Percentiles rank a stretch among this genome's conserved stretches.
These are phyloP conservation scores for Murraya paniculata DNA, from an alignment of 345 rosid species.

Conservation along the genomic window DNA sequence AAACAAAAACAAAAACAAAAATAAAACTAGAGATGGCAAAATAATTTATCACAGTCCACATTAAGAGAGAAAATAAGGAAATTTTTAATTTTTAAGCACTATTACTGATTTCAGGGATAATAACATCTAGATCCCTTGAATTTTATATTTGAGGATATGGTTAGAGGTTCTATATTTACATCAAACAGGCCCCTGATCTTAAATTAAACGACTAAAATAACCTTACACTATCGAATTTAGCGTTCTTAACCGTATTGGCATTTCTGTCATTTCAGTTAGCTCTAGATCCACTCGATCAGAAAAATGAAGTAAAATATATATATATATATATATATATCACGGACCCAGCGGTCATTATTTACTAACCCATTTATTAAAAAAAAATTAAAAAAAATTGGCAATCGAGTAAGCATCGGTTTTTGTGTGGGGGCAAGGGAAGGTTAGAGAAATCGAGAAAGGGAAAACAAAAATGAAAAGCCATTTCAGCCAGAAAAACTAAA, in stretches of 20 bases:
- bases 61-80: background rate
- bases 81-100: too few species aligned
- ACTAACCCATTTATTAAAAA: too few species aligned
- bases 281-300: too few species aligned
- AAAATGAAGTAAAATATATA: too few species aligned
- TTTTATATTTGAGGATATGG: background rate
- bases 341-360: too few species aligned
- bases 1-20: background rate
- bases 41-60: background rate
- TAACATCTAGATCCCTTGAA: background rate
- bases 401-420: conserved; percentile 31
- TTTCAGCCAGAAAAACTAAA: conserved; percentile 27
- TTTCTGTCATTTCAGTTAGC: too few species aligned
- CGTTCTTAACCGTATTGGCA: background rate
- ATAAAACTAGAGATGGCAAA: background rate
- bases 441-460: conserved; percentile 35
- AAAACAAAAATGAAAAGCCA: conserved; percentile 17
- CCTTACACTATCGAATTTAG: background rate
- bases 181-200: background rate
- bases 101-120: background rate
- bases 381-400: background rate
- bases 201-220: background rate
- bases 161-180: background rate
- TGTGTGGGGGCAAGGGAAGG: conserved; percentile 39
- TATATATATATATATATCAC: too few species aligned